Evolutionary conservation across 1,284 basidiomycete genomes (phyloP), one percentile per base, ranked within the genome.

Genomic region (Cutaneotrichosporon cutaneum): DNA sequence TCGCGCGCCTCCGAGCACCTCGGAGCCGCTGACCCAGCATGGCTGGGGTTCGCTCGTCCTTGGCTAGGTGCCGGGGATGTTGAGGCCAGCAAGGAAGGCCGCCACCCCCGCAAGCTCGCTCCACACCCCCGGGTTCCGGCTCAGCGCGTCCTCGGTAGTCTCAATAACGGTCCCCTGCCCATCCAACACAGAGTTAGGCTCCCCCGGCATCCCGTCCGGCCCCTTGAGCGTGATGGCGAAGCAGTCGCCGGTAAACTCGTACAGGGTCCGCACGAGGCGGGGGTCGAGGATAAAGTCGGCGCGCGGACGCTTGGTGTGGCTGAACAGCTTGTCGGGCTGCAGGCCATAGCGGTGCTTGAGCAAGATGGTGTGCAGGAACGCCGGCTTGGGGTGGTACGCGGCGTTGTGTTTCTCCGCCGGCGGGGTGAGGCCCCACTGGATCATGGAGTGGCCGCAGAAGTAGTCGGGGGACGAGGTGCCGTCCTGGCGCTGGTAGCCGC

Each of bases 301-400:
- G 21, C 74, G 63, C 1, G 77, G 76, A 14, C 70, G 68, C 48
- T 67, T 68, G 53, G 74, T 62, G 59, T 79, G 76, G 5, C 70
- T 70, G 62, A 76, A 78, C n/a, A 78, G 69, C 55, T 75, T 78
- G 35, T 70, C 63, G 3, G 77, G 72, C 44, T 77, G 75, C 6
- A 80, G 69, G 45, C 70, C 66, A 48, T 68, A 65, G 16, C 75
- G 71, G 62, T 80, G 78, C 68, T 82, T 82, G 18, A 79, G 74
- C 45, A 82, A 73, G 67, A 82, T 82, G 18, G 77, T 76, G 60
- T 82, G 81, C 26, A 80, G 69, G 70, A 82, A 82, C 0, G 79
- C 74, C 0, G 81, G 81, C 27, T 69, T 66, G 11, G 80, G 77
- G 60, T 78, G 76, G 59, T 73, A 79, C 3, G 53, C 30, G 4